Percentiles rank a stretch among this genome's conserved stretches.
Evolutionary conservation across 345 rosid genomes (phyloP).

Genomic region (Murraya koenigii): DNA sequence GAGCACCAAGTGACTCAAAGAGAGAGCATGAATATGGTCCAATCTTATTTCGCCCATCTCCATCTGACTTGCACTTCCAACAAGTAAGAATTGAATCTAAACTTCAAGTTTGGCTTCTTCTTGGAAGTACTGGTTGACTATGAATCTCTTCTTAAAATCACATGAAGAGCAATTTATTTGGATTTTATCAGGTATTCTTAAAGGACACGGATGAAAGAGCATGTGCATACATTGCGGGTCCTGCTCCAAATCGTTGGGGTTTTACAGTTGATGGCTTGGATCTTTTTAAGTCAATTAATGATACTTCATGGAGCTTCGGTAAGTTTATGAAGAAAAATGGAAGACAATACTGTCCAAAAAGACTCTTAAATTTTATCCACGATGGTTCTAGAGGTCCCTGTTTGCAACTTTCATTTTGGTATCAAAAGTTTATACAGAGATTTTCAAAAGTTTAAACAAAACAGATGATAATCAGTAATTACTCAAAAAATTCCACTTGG

Average conservation of each 20-base stretch:
- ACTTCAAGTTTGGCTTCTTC: constrained; percentile 10
- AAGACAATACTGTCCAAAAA: not conserved
- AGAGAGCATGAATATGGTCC: constrained; percentile 44
- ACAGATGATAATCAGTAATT: not conserved
- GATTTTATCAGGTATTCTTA: constrained; percentile 69
- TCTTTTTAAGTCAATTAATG: constrained; percentile 58
- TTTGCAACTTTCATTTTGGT: not conserved
- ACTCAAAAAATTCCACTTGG: not conserved
- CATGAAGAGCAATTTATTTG: constrained; percentile 14
- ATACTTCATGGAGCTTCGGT: constrained; percentile 53
- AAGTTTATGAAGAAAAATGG: constrained; percentile 22
- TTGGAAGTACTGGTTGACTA: not conserved
- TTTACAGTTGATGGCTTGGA: constrained; percentile 81
- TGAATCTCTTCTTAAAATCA: constrained; percentile 4
- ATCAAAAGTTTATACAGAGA: not conserved
- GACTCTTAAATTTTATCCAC: not conserved
- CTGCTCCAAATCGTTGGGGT: constrained; percentile 99
- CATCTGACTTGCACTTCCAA: constrained; percentile 72
- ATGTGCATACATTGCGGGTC: constrained; percentile 98
- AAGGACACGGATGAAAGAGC: constrained; percentile 99
- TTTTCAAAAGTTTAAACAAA: not conserved
- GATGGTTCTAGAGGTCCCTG: not conserved
- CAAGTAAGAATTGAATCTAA: constrained; percentile 54
- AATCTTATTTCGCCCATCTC: constrained; percentile 64
- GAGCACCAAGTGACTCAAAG: constrained; percentile 46